A percentile compares a stretch with the other conserved stretches of the same genome.
Conservation (phyloP, 179 eudicot genomes). For the Beta corolliflora region DNA sequence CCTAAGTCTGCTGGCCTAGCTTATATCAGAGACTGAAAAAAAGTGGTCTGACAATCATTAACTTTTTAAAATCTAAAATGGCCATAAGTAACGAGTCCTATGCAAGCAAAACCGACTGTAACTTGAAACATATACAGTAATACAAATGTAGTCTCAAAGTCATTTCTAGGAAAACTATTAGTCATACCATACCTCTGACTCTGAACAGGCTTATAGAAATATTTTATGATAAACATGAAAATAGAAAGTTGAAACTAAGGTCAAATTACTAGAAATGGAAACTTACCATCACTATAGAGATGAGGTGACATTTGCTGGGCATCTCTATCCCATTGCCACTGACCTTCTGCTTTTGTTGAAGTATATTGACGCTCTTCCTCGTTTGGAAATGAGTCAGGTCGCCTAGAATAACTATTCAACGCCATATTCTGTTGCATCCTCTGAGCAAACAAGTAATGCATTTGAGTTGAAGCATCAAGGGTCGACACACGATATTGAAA, state of each 20-base stretch:
- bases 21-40: neutral
- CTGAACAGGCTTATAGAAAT: neutral
- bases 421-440: constrained; percentile 44
- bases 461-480: constrained; percentile 36
- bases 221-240: neutral
- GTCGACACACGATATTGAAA: neutral
- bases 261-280: neutral
- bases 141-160: neutral
- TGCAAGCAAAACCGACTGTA: neutral
- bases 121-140: too few relatives aligned
- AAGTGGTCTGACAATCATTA: too few relatives aligned
- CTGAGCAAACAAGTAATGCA: constrained; percentile 49
- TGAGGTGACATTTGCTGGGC: constrained; percentile 69
- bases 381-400: constrained; percentile 41
- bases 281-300: constrained; percentile 65
- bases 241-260: neutral
- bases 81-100: neutral
- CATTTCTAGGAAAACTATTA: neutral
- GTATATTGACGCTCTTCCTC: constrained; percentile 56
- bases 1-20: neutral
- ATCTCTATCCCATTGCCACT: constrained; percentile 90
- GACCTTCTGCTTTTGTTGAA: constrained; percentile 52
- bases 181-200: neutral
- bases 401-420: constrained; percentile 47
- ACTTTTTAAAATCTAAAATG: neutral